Conservation (phyloP, 148 eudicot genomes). For the Vaccinium macrocarpon region DNA sequence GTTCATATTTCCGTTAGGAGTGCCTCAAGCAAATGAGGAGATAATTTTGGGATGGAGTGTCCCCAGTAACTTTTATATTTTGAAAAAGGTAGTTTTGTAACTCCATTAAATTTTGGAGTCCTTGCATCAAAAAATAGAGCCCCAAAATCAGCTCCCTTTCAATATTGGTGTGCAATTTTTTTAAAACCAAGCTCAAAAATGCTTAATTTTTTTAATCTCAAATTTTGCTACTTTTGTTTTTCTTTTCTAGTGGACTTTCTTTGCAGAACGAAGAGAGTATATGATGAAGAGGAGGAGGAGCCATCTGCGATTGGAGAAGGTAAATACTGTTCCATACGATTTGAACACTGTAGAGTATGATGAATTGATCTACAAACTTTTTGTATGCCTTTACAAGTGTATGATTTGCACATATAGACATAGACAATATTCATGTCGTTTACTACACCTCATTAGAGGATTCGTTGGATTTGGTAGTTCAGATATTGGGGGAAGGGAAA, state of each 20-base stretch:
- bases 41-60: too few species aligned
- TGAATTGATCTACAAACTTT: neutral
- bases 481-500: neutral
- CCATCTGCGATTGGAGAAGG: neutral
- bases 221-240: neutral
- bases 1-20: too few species aligned
- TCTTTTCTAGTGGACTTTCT: neutral
- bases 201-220: neutral
- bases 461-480: neutral
- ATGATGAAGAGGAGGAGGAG: neutral
- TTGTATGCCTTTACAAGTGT: neutral
- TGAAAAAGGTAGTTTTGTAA: too few species aligned
- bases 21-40: too few species aligned
- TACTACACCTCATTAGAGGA: neutral
- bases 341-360: neutral
- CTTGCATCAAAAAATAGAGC: too few species aligned
- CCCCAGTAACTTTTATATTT: too few species aligned
- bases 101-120: too few species aligned
- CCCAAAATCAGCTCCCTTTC: too few species aligned
- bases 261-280: neutral
- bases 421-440: neutral
- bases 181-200: neutral
- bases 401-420: neutral
- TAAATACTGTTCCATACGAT: conserved; percentile 7
- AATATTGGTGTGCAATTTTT: neutral